A percentile compares a stretch with the other conserved stretches of the same genome.
phyloP scores from a whole-genome alignment of 2,329 filamentous ascomycete genomes.

The Coleophoma cylindrospora region DNA sequence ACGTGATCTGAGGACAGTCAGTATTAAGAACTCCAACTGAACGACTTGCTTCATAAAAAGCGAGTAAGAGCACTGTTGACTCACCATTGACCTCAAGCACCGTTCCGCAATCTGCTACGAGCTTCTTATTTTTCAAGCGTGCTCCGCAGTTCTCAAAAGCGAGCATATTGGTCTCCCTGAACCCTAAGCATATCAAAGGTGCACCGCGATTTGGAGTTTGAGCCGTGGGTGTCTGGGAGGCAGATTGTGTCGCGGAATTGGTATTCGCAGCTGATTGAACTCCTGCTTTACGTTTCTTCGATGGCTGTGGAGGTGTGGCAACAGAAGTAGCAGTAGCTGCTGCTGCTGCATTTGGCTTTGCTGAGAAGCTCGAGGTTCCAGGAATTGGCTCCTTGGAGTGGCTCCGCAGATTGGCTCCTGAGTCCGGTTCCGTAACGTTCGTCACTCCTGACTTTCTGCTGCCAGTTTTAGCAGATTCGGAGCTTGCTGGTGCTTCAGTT shows the following conservation, averaged over 20 bases:
- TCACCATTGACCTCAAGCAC: slow-evolving; percentile 80
- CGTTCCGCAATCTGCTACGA: slow-evolving; percentile 89
- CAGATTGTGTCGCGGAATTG: slow-evolving; percentile 7
- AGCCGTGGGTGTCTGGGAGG: slow-evolving; percentile 4
- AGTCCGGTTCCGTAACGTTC: slow-evolving; percentile 19
- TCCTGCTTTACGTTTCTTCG: slow-evolving; percentile 80
- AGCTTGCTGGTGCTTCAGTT: slow-evolving; percentile 8
- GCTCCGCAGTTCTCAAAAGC: slow-evolving; percentile 72
- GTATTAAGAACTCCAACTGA: slow-evolving; percentile 4
- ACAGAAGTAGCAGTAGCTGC: too few species aligned
- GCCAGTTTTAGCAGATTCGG: slow-evolving; percentile 9
- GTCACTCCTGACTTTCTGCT: slow-evolving; percentile 32
- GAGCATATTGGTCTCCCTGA: slow-evolving; percentile 76
- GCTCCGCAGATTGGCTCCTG: slow-evolving; percentile 13
- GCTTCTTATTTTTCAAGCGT: slow-evolving; percentile 66
- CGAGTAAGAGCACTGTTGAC: slow-evolving; percentile 25
- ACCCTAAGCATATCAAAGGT: slow-evolving; percentile 7
- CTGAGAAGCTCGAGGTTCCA: slow-evolving; percentile 53
- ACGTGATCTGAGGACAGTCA: slow-evolving; percentile 61
- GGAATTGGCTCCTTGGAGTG: slow-evolving; percentile 43
- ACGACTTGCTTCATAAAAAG: slow-evolving; percentile 2
- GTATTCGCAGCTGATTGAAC: slow-evolving; percentile 20
- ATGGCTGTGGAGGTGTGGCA: slow-evolving; percentile 3
- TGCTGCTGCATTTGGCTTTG: slow-evolving; percentile 29
- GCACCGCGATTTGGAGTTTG: slow-evolving; percentile 12